Base-by-base conservation (phyloP, 2,329 filamentous ascomycete genomes). In the Corniculantispora saksenae region DNA sequence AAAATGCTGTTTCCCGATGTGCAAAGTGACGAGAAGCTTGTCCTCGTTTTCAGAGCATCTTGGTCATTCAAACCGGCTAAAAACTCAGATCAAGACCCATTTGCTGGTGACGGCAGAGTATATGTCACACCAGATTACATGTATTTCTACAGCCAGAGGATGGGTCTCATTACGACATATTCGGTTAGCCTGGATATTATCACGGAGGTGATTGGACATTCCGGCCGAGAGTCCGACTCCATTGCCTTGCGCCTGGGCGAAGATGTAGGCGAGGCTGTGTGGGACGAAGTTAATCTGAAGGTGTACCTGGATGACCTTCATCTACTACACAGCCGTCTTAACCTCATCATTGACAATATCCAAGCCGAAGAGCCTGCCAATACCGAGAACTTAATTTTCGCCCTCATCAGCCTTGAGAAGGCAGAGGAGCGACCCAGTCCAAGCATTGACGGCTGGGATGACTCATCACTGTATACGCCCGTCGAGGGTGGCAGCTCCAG, bases 131-230 rank as follows among this genome's bases (percentile, higher is more conserved):
- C 90, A 0, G 89, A 90, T 67, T 91, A 94, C 69, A 89, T 99
- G 75, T 98, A 97, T 77, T 98, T 99, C 74, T 99, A 97, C 78
- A 96, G 94, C 71, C 91, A 98, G 73, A 92, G 97, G 73, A 89
- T 97, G 75, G 95, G 95, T 7, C 84, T 99, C 7, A 91, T 98
- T 1, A 84, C 97, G 43, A 91, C 94, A 1, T 94, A 93, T 59
- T 87, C 87, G 19, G 87, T 96, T 59, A 88, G 85, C 63, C 82
- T 99, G 65, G 85, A 89, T 63, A 88, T 86, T 56, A 92, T 99
- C 64, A 88, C 88, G 10, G 95, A 98, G 77, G 92, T 98, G 50
- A 97, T 93, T 27, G 92, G 92, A 45, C 93, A 93, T 2, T 90
- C 93, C 15, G 95, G 95, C 23, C 90, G 90, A 74, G 93, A 97